These are phyloP conservation scores for Aeschynomene evenia DNA, from an alignment of 306 rosid genomes.

Conservation along the genomic window DNA sequence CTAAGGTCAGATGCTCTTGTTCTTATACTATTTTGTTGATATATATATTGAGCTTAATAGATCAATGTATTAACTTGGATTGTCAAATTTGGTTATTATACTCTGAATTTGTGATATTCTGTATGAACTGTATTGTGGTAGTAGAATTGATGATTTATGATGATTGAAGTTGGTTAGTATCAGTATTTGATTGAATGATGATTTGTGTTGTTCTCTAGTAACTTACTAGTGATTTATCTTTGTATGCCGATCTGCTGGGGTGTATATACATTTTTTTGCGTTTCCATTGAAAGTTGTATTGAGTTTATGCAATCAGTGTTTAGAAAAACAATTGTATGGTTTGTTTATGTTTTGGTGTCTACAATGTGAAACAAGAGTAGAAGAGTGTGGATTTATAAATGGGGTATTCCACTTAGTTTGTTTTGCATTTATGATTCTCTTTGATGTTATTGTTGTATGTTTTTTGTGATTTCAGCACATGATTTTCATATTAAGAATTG, in stretches of 20 bases:
- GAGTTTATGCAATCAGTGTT: neutral
- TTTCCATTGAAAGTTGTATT: neutral
- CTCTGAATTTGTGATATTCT: too few species aligned
- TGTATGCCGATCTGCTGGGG: neutral
- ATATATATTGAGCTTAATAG: neutral
- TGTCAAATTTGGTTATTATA: too few species aligned
- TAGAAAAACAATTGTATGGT: neutral
- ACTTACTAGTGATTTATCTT: too few species aligned
- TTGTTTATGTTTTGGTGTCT: too few species aligned
- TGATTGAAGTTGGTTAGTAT: too few species aligned
- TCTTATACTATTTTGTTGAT: neutral
- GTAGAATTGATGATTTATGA: too few species aligned
- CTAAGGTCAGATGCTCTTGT: slow-evolving; percentile 46
- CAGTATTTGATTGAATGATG: neutral
- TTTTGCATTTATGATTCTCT: neutral
- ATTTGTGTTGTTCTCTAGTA: neutral
- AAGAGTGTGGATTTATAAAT: neutral
- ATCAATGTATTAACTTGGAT: too few species aligned
- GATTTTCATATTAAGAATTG: neutral
- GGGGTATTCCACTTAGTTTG: neutral
- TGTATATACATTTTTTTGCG: too few species aligned
- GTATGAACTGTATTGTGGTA: neutral
- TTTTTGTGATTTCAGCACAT: neutral
- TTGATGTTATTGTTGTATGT: neutral
- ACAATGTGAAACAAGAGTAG: too few species aligned